Evolutionary conservation across 1,139 yeast genomes (phyloP).

Genomic region (Candida sp.): DNA sequence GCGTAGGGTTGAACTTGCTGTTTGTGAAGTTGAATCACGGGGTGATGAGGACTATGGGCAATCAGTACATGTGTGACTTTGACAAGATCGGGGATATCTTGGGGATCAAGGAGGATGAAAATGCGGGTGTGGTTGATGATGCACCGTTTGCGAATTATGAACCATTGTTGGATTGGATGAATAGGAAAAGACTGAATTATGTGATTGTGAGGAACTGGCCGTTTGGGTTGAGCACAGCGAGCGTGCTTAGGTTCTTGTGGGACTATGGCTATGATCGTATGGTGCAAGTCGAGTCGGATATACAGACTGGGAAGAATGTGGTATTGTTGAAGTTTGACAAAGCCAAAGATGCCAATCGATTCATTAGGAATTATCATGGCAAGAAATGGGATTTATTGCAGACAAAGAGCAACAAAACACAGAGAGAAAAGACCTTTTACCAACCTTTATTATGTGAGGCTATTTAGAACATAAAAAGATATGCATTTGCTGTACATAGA

Average conservation of each 20-base stretch:
- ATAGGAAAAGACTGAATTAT: conserved; percentile 10
- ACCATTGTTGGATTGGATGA: background rate
- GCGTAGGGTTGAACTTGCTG: conserved; percentile 46
- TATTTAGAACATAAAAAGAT: conserved; percentile 18
- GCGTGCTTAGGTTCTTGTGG: conserved; percentile 41
- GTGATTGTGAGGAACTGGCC: conserved; percentile 47
- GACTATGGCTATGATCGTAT: conserved; percentile 36
- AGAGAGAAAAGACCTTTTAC: conserved; percentile 28
- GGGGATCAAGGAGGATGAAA: conserved; percentile 3
- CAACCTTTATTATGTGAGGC: conserved; percentile 47
- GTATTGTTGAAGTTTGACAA: conserved; percentile 52
- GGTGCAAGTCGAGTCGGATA: conserved; percentile 29
- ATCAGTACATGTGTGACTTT: background rate
- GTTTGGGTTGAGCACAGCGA: conserved; percentile 36
- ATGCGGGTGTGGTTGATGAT: background rate
- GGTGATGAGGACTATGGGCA: conserved; percentile 29
- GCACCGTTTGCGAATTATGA: background rate
- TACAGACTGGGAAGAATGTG: conserved; percentile 28
- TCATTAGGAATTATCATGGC: conserved; percentile 60
- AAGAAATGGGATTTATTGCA: conserved; percentile 41
- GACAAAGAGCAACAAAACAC: conserved; percentile 8
- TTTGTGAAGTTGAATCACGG: conserved; percentile 35
- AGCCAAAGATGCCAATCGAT: conserved; percentile 52
- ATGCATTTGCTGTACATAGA: background rate
- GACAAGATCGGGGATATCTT: background rate